These are phyloP conservation scores for Pochonia chlamydosporia DNA, from an alignment of 2,329 filamentous ascomycete species.

Conservation along the genomic window DNA sequence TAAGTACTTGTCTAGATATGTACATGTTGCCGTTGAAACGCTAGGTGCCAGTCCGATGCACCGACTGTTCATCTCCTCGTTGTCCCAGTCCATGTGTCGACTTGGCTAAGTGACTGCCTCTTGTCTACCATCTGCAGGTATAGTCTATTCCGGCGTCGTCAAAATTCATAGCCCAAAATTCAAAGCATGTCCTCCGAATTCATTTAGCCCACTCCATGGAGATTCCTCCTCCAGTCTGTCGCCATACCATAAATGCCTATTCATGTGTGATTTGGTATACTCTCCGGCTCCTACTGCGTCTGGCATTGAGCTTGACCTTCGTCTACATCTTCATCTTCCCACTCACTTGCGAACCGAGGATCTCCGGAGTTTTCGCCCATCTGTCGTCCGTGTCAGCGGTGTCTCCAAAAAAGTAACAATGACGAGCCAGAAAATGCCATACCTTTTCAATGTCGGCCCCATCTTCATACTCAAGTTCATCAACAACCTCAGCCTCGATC, in stretches of 20 bases:
- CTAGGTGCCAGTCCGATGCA: no score
- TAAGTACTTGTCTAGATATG: neutral
- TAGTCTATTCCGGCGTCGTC: constrained; percentile 4
- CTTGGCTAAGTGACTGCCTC: neutral
- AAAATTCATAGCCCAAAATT: constrained; percentile 8
- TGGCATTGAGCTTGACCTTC: constrained; percentile 65
- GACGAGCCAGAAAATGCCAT: constrained; percentile 19
- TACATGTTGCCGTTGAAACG: neutral
- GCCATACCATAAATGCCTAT: neutral
- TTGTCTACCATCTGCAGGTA: neutral
- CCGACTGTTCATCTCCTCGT: neutral
- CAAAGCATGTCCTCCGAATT: constrained; percentile 1
- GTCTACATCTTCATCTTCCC: constrained; percentile 68
- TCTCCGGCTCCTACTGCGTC: constrained; percentile 54
- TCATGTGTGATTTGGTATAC: neutral
- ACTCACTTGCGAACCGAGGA: constrained; percentile 57
- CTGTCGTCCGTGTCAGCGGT: constrained; percentile 29
- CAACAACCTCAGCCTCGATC: constrained; percentile 68
- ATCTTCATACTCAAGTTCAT: constrained; percentile 84
- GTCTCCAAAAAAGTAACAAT: neutral
- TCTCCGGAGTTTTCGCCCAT: constrained; percentile 70
- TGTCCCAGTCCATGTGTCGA: neutral
- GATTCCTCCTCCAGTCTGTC: neutral
- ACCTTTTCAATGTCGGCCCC: constrained; percentile 77
- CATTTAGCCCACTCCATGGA: neutral